Evolutionary conservation across 345 rosid species (phyloP).

Genomic region (Raphanus raphanistrum): DNA sequence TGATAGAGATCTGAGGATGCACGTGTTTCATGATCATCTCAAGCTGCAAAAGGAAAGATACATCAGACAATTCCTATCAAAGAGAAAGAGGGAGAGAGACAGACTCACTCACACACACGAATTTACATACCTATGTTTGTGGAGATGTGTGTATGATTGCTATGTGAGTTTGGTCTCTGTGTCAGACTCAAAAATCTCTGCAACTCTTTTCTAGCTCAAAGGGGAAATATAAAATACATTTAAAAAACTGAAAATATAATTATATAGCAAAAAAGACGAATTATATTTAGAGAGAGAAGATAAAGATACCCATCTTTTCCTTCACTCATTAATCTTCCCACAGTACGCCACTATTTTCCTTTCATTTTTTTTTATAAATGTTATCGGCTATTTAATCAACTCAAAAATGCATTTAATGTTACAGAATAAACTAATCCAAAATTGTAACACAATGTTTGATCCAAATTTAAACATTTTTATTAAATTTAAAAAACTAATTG

Average conservation of each 20-base stretch:
- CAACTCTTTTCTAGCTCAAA: conserved; percentile 52
- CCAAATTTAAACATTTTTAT: too few relatives aligned
- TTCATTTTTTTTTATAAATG: not conserved
- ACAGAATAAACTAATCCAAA: too few relatives aligned
- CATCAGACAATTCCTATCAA: conserved; percentile 36
- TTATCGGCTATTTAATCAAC: too few relatives aligned
- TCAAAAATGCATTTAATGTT: too few relatives aligned
- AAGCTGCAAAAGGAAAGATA: conserved; percentile 48
- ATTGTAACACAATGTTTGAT: too few relatives aligned
- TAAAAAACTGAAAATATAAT: conserved; percentile 25
- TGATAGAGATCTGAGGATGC: conserved; percentile 65
- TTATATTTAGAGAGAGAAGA: conserved; percentile 2
- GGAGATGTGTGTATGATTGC: conserved; percentile 42
- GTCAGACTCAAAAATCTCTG: conserved; percentile 70
- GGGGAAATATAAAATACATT: conserved; percentile 42
- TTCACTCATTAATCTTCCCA: conserved; percentile 41
- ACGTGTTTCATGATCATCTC: conserved; percentile 76
- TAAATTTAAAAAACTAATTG: too few relatives aligned
- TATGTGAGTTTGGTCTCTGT: conserved; percentile 49
- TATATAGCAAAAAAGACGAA: conserved; percentile 5
- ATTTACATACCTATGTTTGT: conserved; percentile 31
- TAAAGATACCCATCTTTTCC: conserved; percentile 45
- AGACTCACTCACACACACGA: conserved; percentile 26
- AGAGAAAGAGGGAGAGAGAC: conserved; percentile 28
- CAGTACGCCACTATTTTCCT: conserved; percentile 39